phyloP scores from a whole-genome alignment of 495 filamentous ascomycete species.

The Podospora anserina region DNA sequence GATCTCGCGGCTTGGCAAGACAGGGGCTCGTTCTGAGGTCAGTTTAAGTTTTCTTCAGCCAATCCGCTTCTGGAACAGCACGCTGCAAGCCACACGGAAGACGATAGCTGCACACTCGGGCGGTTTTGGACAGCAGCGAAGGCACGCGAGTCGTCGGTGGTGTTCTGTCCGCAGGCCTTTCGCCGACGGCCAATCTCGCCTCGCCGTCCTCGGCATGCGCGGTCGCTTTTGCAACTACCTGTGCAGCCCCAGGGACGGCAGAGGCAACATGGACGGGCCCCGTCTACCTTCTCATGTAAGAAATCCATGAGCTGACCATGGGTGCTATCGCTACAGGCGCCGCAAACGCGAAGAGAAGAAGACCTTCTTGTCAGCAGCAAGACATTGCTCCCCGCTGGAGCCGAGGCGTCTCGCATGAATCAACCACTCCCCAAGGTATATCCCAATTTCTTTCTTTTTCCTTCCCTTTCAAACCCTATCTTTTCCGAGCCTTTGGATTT shows the following conservation, averaged over 20 bases:
- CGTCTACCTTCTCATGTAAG: neutral
- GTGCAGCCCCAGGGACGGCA: neutral
- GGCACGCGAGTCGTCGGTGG: neutral
- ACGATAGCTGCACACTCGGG: conserved; percentile 14
- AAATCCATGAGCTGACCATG: neutral
- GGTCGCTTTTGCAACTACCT: neutral
- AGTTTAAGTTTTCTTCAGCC: conserved; percentile 21
- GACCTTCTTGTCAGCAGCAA: conserved; percentile 25
- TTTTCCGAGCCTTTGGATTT: neutral
- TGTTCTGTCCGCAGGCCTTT: conserved; percentile 1
- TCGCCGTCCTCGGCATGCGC: neutral
- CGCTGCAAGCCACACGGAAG: conserved; percentile 21
- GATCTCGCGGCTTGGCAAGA: conserved; percentile 32
- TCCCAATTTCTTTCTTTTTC: conserved; percentile 10
- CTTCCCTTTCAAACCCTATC: neutral
- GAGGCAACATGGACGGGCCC: neutral
- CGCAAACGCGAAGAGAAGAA: conserved; percentile 16
- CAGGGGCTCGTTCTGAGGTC: conserved; percentile 29
- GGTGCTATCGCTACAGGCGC: conserved; percentile 16
- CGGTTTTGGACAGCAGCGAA: conserved; percentile 13
- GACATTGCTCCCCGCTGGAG: conserved; percentile 39
- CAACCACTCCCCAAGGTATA: conserved; percentile 49
- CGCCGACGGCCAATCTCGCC: neutral
- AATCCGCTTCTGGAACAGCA: conserved; percentile 27
- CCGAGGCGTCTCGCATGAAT: conserved; percentile 48